Conservation (phyloP, 2,329 filamentous ascomycete species). For the Xenosphaeropsis pyriputrescens region DNA sequence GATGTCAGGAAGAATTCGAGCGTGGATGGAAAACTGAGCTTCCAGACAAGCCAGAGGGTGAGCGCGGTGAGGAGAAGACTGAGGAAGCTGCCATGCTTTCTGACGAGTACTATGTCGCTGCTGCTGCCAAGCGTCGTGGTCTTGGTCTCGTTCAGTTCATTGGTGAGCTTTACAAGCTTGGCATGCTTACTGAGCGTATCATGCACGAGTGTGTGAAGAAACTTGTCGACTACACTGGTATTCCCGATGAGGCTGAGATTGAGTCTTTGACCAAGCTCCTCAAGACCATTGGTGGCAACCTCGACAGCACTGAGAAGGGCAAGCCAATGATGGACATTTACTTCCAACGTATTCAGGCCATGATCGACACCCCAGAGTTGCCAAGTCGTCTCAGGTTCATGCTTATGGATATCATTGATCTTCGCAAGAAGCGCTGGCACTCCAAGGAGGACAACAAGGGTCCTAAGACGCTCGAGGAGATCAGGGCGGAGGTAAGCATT, state of each 20-base stretch:
- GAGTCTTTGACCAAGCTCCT: constrained; percentile 91
- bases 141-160: constrained; percentile 98
- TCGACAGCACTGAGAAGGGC: constrained; percentile 74
- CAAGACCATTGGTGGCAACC: constrained; percentile 76
- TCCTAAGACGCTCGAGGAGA: constrained; percentile 89
- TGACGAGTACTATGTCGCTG: constrained; percentile 90
- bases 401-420: constrained; percentile 86
- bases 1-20: constrained; percentile 98
- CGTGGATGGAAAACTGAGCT: constrained; percentile 90
- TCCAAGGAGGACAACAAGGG: constrained; percentile 89
- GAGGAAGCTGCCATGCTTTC: constrained; percentile 73
- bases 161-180: constrained; percentile 95
- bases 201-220: constrained; percentile 99
- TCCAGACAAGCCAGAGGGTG: constrained; percentile 61
- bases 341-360: constrained; percentile 74
- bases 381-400: constrained; percentile 88
- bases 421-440: constrained; percentile 63
- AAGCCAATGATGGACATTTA: constrained; percentile 82
- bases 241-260: constrained; percentile 90
- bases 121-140: constrained; percentile 89
- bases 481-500: constrained; percentile 58
- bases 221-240: constrained; percentile 84
- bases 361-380: constrained; percentile 67
- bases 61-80: constrained; percentile 33
- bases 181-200: constrained; percentile 96